A percentile compares a stretch with the other conserved stretches of the same genome.
These are phyloP conservation scores for Dothiorella sarmentorum DNA, from an alignment of 2,329 filamentous ascomycete species.

Conservation along the genomic window DNA sequence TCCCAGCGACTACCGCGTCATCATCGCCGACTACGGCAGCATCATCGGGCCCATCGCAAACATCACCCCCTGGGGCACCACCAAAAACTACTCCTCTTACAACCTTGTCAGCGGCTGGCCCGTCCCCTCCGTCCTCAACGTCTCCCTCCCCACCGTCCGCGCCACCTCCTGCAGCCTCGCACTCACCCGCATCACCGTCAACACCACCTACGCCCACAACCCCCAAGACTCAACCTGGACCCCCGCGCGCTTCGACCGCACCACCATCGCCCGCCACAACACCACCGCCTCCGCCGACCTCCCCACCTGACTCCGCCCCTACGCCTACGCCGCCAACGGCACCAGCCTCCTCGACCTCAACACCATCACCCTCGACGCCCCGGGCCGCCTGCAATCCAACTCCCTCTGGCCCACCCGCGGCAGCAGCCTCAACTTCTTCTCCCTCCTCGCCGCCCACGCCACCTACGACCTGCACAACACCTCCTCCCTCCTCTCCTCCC, in stretches of 20 bases:
- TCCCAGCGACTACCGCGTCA: background rate
- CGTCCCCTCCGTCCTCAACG: background rate
- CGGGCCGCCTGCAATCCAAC: background rate
- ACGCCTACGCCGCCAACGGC: background rate
- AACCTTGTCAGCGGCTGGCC: background rate
- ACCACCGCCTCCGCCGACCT: background rate
- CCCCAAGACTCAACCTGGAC: background rate
- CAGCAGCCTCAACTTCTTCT: background rate
- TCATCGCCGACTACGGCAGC: background rate
- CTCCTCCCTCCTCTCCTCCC: background rate
- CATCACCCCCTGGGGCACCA: background rate
- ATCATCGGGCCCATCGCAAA: background rate
- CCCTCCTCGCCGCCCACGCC: background rate
- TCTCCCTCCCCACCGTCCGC: background rate
- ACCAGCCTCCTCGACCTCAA: background rate
- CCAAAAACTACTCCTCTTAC: background rate
- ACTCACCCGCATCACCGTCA: background rate
- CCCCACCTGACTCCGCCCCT: background rate
- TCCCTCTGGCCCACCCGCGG: background rate
- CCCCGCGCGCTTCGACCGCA: background rate
- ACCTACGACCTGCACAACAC: background rate
- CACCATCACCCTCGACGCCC: background rate
- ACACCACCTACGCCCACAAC: background rate
- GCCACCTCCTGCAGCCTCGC: background rate
- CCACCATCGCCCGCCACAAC: background rate